Percentiles rank a stretch among this genome's conserved stretches.
Evolutionary conservation across 345 rosid genomes (phyloP).

Genomic region (Eutrema japonicum): DNA sequence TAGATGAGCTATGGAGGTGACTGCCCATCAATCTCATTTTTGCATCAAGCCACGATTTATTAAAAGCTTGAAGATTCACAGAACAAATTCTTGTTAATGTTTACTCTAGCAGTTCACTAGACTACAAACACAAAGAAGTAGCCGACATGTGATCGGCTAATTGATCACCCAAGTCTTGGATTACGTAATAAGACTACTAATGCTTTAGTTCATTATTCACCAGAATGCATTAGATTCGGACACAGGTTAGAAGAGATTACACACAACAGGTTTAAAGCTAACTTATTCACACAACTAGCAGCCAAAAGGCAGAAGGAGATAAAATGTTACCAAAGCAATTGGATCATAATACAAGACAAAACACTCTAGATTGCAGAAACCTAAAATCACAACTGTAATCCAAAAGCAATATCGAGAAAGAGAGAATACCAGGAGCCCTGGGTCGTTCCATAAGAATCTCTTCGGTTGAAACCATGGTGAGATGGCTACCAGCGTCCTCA

Average conservation of each 20-base stretch:
- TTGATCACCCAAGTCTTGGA: slow-evolving; percentile 31
- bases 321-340: background rate
- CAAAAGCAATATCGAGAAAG: background rate
- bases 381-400: background rate
- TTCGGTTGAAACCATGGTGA: slow-evolving; percentile 81
- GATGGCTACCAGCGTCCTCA: slow-evolving; percentile 64
- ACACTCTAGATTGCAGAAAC: background rate
- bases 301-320: background rate
- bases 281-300: background rate
- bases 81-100: background rate
- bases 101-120: background rate
- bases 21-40: background rate
- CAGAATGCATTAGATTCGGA: background rate
- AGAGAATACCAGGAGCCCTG: slow-evolving; percentile 54
- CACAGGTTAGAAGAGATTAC: background rate
- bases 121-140: slow-evolving; percentile 37
- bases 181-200: background rate
- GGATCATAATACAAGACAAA: background rate
- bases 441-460: slow-evolving; percentile 71
- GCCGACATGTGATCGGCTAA: slow-evolving; percentile 42
- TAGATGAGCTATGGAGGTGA: background rate
- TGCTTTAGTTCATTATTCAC: background rate
- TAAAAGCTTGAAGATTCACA: slow-evolving; percentile 5
- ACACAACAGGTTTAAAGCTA: background rate
- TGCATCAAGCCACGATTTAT: background rate